Evolutionary conservation across 2,329 filamentous ascomycete genomes (phyloP).

Genomic region (Raffaelea arxii): DNA sequence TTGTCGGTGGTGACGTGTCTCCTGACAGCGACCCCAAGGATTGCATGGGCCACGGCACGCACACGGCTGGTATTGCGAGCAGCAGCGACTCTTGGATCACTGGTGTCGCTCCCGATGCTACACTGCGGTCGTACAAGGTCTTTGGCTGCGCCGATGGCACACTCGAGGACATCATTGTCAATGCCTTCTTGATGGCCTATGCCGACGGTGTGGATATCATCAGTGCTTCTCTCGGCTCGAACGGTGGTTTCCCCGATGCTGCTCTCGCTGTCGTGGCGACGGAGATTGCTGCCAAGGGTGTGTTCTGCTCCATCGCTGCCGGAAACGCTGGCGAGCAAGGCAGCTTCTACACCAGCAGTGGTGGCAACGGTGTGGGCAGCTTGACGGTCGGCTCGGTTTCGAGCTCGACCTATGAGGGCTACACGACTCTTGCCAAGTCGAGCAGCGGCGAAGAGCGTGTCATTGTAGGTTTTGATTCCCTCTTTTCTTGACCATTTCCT

Average conservation of each 20-base stretch:
- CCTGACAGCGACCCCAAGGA: background rate
- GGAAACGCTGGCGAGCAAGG: constrained; percentile 27
- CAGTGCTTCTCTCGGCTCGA: constrained; percentile 15
- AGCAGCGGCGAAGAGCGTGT: constrained; percentile 4
- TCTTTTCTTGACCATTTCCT: background rate
- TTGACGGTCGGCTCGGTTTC: background rate
- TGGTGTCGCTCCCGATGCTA: constrained; percentile 17
- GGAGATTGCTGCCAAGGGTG: constrained; percentile 28
- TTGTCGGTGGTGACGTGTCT: background rate
- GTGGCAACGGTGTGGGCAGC: constrained; percentile 5
- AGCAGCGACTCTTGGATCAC: background rate
- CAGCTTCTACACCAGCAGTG: constrained; percentile 16
- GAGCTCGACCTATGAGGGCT: background rate
- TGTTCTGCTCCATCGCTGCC: constrained; percentile 28
- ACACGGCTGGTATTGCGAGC: background rate
- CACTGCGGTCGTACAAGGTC: constrained; percentile 15
- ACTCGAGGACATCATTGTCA: constrained; percentile 22
- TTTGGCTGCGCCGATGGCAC: constrained; percentile 13
- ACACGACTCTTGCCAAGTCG: background rate
- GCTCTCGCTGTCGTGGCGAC: constrained; percentile 27
- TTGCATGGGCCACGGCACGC: background rate
- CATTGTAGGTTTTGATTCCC: constrained; percentile 4
- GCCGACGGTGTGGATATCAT: constrained; percentile 30
- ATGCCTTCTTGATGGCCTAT: constrained; percentile 24
- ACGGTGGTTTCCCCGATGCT: constrained; percentile 28